These are phyloP conservation scores for Scutellaria galericulata DNA, from an alignment of 257 asterid genomes.

Conservation along the genomic window DNA sequence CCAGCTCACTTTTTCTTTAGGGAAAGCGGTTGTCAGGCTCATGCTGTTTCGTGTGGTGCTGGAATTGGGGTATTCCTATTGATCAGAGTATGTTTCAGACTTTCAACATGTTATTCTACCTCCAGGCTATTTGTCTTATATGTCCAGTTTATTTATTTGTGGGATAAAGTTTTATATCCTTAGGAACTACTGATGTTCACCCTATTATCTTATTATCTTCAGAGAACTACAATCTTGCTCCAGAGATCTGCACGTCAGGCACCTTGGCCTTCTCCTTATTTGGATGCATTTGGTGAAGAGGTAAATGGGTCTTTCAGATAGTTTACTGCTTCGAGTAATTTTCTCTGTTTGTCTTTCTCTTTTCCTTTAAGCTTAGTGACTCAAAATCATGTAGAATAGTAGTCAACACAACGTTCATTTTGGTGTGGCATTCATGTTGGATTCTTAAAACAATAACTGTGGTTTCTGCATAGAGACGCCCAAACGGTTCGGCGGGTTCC, in stretches of 20 bases:
- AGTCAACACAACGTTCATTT: not conserved
- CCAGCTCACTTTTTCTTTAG: slow-evolving; percentile 45
- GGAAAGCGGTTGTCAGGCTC: slow-evolving; percentile 79
- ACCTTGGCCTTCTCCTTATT: slow-evolving; percentile 97
- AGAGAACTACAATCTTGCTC: slow-evolving; percentile 91
- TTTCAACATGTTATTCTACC: slow-evolving; percentile 16
- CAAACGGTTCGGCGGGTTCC: no score
- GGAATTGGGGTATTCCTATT: slow-evolving; percentile 93
- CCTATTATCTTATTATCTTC: slow-evolving; percentile 38
- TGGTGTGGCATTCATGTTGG: slow-evolving; percentile 5
- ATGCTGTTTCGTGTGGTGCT: slow-evolving; percentile 88
- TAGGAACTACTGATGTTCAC: slow-evolving; percentile 17
- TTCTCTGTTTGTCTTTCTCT: not conserved
- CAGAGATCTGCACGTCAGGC: slow-evolving; percentile 96
- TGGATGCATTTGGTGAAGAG: slow-evolving; percentile 99
- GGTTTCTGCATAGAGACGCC: not conserved
- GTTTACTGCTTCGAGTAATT: slow-evolving; percentile 10
- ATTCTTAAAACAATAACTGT: slow-evolving; percentile 2
- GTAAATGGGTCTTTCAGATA: slow-evolving; percentile 43
- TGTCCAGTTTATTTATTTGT: slow-evolving; percentile 18
- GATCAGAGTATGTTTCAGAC: slow-evolving; percentile 64
- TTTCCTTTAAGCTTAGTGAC: not conserved
- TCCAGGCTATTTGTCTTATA: slow-evolving; percentile 20
- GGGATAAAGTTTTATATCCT: slow-evolving; percentile 24
- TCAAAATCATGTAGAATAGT: not conserved